These are phyloP conservation scores for Diphasiastrum complanatum DNA, from an alignment of 83 land plant genomes.

Conservation along the genomic window DNA sequence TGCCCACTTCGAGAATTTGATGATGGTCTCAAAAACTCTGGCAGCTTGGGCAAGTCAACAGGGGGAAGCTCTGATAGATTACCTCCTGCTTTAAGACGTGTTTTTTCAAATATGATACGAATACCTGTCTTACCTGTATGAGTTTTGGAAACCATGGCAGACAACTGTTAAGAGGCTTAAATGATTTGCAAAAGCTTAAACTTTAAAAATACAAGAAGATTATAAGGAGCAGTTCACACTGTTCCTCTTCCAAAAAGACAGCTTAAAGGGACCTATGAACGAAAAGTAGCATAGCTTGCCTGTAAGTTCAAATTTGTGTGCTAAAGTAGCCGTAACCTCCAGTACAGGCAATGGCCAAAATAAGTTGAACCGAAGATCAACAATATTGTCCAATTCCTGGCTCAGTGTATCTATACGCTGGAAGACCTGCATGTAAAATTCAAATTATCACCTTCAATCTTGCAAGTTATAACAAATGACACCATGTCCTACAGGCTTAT, in stretches of 20 bases:
- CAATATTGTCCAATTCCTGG: constrained; percentile 89
- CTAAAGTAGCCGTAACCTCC: constrained; percentile 72
- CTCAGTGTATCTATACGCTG: constrained; percentile 73
- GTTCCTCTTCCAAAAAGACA: background rate
- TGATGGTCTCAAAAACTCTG: constrained; percentile 68
- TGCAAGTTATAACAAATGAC: too few species aligned
- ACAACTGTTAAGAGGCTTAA: background rate
- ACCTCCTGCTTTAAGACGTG: constrained; percentile 62
- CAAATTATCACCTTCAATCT: too few species aligned
- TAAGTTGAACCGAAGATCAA: constrained; percentile 61
- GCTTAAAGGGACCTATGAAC: background rate
- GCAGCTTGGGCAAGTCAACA: constrained; percentile 65
- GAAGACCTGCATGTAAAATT: constrained; percentile 68
- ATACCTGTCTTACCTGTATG: constrained; percentile 49
- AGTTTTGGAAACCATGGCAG: background rate
- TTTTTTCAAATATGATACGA: constrained; percentile 70
- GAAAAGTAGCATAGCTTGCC: constrained; percentile 36
- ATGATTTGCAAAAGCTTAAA: background rate
- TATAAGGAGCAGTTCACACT: background rate
- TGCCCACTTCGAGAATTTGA: constrained; percentile 54
- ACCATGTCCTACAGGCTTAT: too few species aligned
- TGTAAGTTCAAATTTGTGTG: constrained; percentile 69
- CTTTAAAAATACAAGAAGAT: background rate
- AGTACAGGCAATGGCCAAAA: constrained; percentile 87
- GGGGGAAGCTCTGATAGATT: constrained; percentile 70